Evolutionary conservation across 2,329 filamentous ascomycete genomes (phyloP).

Genomic region (Parastagonospora avenae): DNA sequence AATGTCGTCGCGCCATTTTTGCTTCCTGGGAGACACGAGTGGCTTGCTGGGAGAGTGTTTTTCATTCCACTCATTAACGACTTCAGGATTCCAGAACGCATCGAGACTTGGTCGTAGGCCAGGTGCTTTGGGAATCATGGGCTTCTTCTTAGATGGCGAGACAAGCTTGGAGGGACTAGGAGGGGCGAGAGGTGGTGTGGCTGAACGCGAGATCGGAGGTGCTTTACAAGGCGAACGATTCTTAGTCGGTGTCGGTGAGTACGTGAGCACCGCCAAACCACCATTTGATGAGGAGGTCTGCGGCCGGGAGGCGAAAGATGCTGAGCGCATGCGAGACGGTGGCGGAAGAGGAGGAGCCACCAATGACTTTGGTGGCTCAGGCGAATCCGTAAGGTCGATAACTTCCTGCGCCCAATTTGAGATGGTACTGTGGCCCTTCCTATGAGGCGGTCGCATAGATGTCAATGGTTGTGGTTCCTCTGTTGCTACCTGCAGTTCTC

Average conservation of each 20-base stretch:
- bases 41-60: conserved; percentile 43
- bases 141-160: conserved; percentile 45
- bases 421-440: conserved; percentile 33
- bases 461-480: conserved; percentile 6
- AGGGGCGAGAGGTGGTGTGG: conserved; percentile 37
- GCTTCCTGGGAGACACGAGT: conserved; percentile 42
- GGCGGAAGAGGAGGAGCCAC: conserved; percentile 15
- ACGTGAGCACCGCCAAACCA: conserved; percentile 36
- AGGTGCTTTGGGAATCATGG: conserved; percentile 33
- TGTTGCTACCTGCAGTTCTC: background rate
- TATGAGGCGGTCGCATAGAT: conserved; percentile 28
- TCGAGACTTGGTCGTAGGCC: conserved; percentile 44
- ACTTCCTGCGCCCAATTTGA: conserved; percentile 41
- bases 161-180: conserved; percentile 40
- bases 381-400: conserved; percentile 39
- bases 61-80: conserved; percentile 46
- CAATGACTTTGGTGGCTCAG: conserved; percentile 26
- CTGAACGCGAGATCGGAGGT: conserved; percentile 34
- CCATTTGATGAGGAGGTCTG: conserved; percentile 35
- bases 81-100: conserved; percentile 45
- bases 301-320: conserved; percentile 34
- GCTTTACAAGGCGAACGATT: conserved; percentile 42
- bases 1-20: conserved; percentile 39
- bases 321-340: conserved; percentile 23
- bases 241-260: conserved; percentile 42